A percentile compares a stretch with the other conserved stretches of the same genome.
These are phyloP conservation scores for Sporothrix curviconia DNA, from an alignment of 2,329 filamentous ascomycete genomes.

Conservation along the genomic window DNA sequence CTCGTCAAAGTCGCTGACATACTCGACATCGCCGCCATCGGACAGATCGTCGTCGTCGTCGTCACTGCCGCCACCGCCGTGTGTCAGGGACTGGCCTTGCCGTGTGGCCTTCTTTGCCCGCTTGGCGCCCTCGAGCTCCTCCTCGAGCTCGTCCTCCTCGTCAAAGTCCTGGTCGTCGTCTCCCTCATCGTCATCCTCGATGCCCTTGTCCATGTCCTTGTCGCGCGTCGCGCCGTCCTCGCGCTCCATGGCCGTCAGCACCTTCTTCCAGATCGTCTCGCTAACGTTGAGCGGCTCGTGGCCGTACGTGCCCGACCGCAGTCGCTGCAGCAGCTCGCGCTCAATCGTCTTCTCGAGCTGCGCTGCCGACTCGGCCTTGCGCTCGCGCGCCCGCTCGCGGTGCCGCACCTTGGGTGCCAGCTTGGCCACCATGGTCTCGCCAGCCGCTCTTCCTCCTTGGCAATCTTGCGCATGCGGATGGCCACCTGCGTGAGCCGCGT, in stretches of 20 bases:
- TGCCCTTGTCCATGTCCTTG: constrained; percentile 81
- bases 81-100: constrained; percentile 6
- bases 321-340: constrained; percentile 82
- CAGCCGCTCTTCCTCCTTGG: constrained; percentile 85
- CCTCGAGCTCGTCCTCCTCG: constrained; percentile 63
- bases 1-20: constrained; percentile 84
- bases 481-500: constrained; percentile 88
- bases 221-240: constrained; percentile 77
- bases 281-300: constrained; percentile 93
- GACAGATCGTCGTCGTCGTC: constrained; percentile 69
- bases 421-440: constrained; percentile 81
- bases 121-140: constrained; percentile 46
- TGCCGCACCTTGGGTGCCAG: constrained; percentile 83
- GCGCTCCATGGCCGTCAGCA: constrained; percentile 81
- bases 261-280: constrained; percentile 94
- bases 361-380: constrained; percentile 69
- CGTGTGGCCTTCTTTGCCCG: constrained; percentile 2
- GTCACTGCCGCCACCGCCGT: constrained; percentile 58
- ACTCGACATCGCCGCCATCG: constrained; percentile 69
- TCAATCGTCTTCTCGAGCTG: constrained; percentile 96
- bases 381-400: constrained; percentile 64
- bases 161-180: constrained; percentile 59
- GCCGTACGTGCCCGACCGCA: constrained; percentile 89
- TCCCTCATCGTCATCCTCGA: constrained; percentile 68
- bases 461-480: constrained; percentile 71